Evolutionary conservation across 495 filamentous ascomycete species (phyloP).

Genomic region (Elaphomyces granulatus): DNA sequence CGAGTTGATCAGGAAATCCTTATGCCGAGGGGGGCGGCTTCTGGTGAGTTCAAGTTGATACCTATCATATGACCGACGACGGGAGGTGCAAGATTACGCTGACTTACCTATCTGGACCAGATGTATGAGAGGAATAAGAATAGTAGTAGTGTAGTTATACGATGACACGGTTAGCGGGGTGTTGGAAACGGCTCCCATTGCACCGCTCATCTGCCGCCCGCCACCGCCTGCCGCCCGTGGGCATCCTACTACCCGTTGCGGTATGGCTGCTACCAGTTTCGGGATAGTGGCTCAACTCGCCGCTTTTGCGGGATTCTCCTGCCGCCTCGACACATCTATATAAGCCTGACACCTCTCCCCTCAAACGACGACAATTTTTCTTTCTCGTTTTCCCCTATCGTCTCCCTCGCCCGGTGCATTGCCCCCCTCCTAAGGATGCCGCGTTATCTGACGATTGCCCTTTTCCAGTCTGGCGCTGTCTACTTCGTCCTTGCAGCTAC

Average conservation of each 20-base stretch:
- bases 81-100: too few relatives aligned
- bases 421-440: slow-evolving; percentile 4
- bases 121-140: too few relatives aligned
- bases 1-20: too few relatives aligned
- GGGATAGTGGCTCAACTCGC: slow-evolving; percentile 6
- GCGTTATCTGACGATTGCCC: slow-evolving; percentile 5
- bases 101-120: too few relatives aligned
- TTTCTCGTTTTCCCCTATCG: slow-evolving; percentile 3
- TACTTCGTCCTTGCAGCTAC: slow-evolving; percentile 4
- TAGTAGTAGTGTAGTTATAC: too few relatives aligned
- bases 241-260: slow-evolving; percentile 2
- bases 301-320: slow-evolving; percentile 8
- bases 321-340: slow-evolving; percentile 9
- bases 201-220: slow-evolving; percentile 4
- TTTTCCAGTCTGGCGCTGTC: slow-evolving; percentile 5
- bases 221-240: slow-evolving; percentile 6
- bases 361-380: slow-evolving; percentile 3
- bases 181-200: slow-evolving; percentile 10
- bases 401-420: slow-evolving; percentile 3
- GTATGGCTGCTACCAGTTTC: slow-evolving; percentile 4
- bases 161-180: too few relatives aligned
- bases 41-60: too few relatives aligned
- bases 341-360: slow-evolving; percentile 5
- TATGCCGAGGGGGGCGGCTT: too few relatives aligned
- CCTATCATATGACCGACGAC: too few relatives aligned